A percentile compares a stretch with the other conserved stretches of the same genome.
phyloP scores from a whole-genome alignment of 495 filamentous ascomycete genomes.

The Penicillium lividum region DNA sequence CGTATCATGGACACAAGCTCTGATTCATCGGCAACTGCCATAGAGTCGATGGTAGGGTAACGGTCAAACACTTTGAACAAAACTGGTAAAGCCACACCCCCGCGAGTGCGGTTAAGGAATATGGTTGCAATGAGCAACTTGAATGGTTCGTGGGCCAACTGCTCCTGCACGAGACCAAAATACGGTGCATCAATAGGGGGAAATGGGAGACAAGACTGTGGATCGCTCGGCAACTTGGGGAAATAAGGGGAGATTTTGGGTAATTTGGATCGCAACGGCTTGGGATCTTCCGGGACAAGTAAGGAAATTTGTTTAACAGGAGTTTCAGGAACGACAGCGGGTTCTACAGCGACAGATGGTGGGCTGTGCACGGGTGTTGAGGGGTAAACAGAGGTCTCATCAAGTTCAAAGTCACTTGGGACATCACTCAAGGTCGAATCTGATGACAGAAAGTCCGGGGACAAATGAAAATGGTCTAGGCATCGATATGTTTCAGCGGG shows the following conservation, averaged over 20 bases:
- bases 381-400: background rate
- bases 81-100: constrained; percentile 72
- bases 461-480: constrained; percentile 17
- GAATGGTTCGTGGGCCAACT: constrained; percentile 69
- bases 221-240: constrained; percentile 40
- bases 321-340: constrained; percentile 2
- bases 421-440: constrained; percentile 39
- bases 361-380: constrained; percentile 3
- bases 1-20: constrained; percentile 65
- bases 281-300: constrained; percentile 9
- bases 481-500: constrained; percentile 18
- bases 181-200: constrained; percentile 60
- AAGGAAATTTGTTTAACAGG: constrained; percentile 9
- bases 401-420: constrained; percentile 27
- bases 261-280: constrained; percentile 23
- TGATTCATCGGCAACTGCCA: constrained; percentile 58
- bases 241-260: constrained; percentile 53
- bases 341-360: background rate
- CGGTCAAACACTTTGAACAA: constrained; percentile 65
- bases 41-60: constrained; percentile 66
- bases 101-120: constrained; percentile 81
- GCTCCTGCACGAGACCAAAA: constrained; percentile 86
- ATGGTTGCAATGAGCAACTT: constrained; percentile 72
- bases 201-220: constrained; percentile 67
- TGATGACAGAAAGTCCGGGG: constrained; percentile 27